Conservation (phyloP, 345 rosid genomes). For the Schrenkiella parvula region DNA sequence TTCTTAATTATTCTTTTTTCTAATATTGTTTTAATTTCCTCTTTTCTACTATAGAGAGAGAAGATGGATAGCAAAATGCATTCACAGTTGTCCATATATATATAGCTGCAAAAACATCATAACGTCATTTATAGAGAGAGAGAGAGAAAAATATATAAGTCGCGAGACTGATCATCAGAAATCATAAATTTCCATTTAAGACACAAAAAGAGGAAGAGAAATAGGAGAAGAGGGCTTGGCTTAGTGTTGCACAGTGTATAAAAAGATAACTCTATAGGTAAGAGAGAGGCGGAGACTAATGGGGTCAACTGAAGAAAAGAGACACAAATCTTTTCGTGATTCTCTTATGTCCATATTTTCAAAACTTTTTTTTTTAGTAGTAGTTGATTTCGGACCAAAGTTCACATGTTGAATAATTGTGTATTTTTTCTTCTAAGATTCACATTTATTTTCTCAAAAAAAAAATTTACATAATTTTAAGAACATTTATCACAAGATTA, state of each 20-base stretch:
- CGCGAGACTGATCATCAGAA: conserved; percentile 34
- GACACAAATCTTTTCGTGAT: background rate
- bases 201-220: conserved; percentile 27
- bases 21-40: conserved; percentile 1
- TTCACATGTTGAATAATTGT: background rate
- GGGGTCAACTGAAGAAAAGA: conserved; percentile 23
- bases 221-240: conserved; percentile 42
- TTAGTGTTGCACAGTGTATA: conserved; percentile 41
- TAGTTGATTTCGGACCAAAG: conserved; percentile 15
- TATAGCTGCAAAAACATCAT: conserved; percentile 7
- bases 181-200: conserved; percentile 31
- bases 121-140: conserved; percentile 11
- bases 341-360: background rate
- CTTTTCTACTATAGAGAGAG: conserved; percentile 18
- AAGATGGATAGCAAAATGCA: conserved; percentile 9
- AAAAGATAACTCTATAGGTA: conserved; percentile 29
- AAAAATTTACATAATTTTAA: background rate
- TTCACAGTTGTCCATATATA: conserved; percentile 7
- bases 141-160: conserved; percentile 24
- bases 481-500: background rate
- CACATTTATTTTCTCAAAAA: background rate
- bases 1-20: conserved; percentile 1
- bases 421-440: background rate
- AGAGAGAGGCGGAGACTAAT: conserved; percentile 23
- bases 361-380: background rate